A percentile compares a stretch with the other conserved stretches of the same genome.
These are phyloP conservation scores for Myotisia sp. DNA, from an alignment of 2,329 filamentous ascomycete species.

Conservation along the genomic window DNA sequence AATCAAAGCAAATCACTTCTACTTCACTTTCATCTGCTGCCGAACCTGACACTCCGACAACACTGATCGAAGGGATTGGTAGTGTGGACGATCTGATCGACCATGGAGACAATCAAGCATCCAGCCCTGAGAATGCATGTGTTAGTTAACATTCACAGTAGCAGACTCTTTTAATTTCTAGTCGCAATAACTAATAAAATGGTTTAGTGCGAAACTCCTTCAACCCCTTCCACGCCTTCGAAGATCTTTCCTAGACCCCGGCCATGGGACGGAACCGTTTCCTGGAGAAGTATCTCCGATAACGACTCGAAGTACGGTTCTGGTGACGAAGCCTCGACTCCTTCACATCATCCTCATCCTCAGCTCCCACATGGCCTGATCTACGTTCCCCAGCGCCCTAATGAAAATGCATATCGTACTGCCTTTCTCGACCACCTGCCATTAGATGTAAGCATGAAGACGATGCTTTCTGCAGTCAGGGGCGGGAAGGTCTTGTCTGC, in stretches of 20 bases:
- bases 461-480: conserved; percentile 15
- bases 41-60: not conserved
- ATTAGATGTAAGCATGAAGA: conserved; percentile 12
- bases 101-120: conserved; percentile 4
- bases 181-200: no score
- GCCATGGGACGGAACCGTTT: conserved; percentile 12
- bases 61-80: conserved; percentile 11
- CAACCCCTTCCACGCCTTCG: conserved; percentile 1
- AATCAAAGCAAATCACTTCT: not conserved
- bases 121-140: not conserved
- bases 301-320: no score
- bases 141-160: not conserved
- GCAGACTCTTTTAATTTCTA: not conserved
- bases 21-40: not conserved
- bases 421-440: conserved; percentile 19
- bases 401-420: conserved; percentile 19
- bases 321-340: conserved; percentile 7
- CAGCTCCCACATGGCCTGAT: conserved; percentile 23
- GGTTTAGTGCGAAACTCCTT: not conserved
- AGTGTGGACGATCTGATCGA: conserved; percentile 7
- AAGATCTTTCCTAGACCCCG: conserved; percentile 1
- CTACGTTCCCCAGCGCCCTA: conserved; percentile 15
- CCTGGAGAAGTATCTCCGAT: conserved; percentile 4
- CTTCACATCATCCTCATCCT: conserved; percentile 18
- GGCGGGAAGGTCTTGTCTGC: conserved; percentile 19